Base-by-base conservation (phyloP, 768 basidiomycete species). In the Auricularia sp. region DNA sequence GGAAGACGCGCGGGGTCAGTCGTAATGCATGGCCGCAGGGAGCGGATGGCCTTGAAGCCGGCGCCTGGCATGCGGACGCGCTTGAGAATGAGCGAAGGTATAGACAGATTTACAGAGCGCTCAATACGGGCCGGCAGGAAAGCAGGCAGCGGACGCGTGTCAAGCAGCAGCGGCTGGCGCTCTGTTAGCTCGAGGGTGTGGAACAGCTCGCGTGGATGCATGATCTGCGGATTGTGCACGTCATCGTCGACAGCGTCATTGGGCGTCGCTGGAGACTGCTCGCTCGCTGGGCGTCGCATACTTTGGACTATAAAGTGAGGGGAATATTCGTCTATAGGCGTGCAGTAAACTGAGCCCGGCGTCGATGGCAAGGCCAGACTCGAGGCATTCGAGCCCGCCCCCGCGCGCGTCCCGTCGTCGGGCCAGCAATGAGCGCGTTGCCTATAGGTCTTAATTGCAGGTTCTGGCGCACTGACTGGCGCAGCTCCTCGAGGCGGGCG, bases 81-180 rank as follows among this genome's bases (percentile, higher is more conserved):
- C 74, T 93, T 94, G 69, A 94, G 84, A 71, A 97, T 93, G 70
- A 97, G 84, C 33, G 91, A 89, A 0, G 94, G 94, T 54, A 97
- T 90, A 37, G 88, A 88, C 61, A 97, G 81, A 75, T 94, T 94
- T 66, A 93, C 82, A 73, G 87, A 89, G 68, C 85, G 77, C 45
- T 78, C 73, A 62, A 97, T 75, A 73, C 86, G 90, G 64, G 80
- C 81, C 2, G 83, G 77, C 42, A 86, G 78, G 76, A 86, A 92
- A 10, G 84, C 78, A 0, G 83, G 79, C 21, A 86, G 79, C 3
- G 89, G 85, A 3, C 94, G 85, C 45, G 90, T 92, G 75, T 24
- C 96, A 94, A 96, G 82, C 65, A 96, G 76, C 29, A 94, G 77
- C 8, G 92, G 89, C 2, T 81, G 83, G 24, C 56, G 56, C 7